Percentiles rank a stretch among this genome's conserved stretches.
Evolutionary conservation across 2,329 filamentous ascomycete species (phyloP).

Genomic region (Rachicladosporium sp.): DNA sequence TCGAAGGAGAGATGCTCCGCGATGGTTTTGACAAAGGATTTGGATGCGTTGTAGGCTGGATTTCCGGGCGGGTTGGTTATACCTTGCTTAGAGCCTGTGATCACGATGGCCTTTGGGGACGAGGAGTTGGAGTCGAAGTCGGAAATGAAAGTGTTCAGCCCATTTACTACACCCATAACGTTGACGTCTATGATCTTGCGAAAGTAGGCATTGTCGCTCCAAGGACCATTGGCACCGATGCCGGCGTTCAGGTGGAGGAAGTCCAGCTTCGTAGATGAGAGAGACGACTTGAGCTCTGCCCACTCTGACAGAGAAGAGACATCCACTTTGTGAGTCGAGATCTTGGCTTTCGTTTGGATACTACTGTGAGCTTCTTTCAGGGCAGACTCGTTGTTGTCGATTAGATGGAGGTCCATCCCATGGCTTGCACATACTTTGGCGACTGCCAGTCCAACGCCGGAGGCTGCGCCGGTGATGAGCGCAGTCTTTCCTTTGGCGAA

Average conservation of each 20-base stretch:
- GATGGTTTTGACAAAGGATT: constrained; percentile 61
- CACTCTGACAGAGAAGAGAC: constrained; percentile 50
- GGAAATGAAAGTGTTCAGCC: constrained; percentile 56
- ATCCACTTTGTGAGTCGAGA: constrained; percentile 46
- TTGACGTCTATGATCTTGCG: constrained; percentile 54
- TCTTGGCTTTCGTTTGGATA: constrained; percentile 23
- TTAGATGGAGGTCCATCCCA: constrained; percentile 60
- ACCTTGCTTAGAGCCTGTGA: constrained; percentile 76
- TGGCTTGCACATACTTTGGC: constrained; percentile 54
- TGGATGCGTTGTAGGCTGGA: constrained; percentile 71
- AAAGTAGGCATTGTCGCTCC: constrained; percentile 49
- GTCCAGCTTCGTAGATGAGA: constrained; percentile 44
- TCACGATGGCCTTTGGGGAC: constrained; percentile 48
- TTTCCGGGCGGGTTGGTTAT: constrained; percentile 82
- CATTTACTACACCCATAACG: constrained; percentile 63
- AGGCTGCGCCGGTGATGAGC: constrained; percentile 68
- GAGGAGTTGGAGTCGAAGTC: constrained; percentile 35
- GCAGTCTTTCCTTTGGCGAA: constrained; percentile 38
- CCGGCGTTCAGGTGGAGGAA: constrained; percentile 68
- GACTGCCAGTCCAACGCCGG: constrained; percentile 64
- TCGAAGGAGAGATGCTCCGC: constrained; percentile 66
- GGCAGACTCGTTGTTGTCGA: constrained; percentile 49
- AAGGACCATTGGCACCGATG: constrained; percentile 38
- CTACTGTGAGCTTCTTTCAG: constrained; percentile 38
- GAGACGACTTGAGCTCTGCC: constrained; percentile 39